A percentile compares a stretch with the other conserved stretches of the same genome.
phyloP scores from a whole-genome alignment of 768 basidiomycete species.

The Chiua virens region DNA sequence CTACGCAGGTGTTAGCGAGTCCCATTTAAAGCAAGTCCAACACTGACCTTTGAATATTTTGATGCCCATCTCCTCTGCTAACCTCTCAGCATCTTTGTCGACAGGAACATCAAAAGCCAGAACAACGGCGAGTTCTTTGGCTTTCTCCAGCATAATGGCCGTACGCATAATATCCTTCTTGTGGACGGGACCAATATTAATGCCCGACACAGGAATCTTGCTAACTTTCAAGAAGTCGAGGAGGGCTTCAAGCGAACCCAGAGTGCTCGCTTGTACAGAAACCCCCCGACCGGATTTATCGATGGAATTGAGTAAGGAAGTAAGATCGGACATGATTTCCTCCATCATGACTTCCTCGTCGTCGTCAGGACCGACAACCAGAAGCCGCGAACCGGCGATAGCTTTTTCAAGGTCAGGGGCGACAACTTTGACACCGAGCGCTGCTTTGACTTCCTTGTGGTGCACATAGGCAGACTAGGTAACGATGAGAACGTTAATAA shows the following conservation, averaged over 20 bases:
- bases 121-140: slow-evolving; percentile 92
- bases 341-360: slow-evolving; percentile 94
- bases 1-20: slow-evolving; percentile 40
- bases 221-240: slow-evolving; percentile 92
- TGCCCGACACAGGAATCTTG: slow-evolving; percentile 97
- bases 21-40: not conserved
- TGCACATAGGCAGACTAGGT: slow-evolving; percentile 91
- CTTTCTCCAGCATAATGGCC: slow-evolving; percentile 92
- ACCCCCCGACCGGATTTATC: slow-evolving; percentile 97
- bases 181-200: slow-evolving; percentile 97
- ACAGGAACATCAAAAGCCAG: slow-evolving; percentile 95
- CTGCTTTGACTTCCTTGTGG: slow-evolving; percentile 96
- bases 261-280: slow-evolving; percentile 95
- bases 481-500: slow-evolving; percentile 3
- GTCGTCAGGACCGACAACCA: slow-evolving; percentile 92
- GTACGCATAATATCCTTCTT: slow-evolving; percentile 93
- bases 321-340: slow-evolving; percentile 95
- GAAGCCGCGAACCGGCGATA: slow-evolving; percentile 92
- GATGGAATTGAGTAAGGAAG: slow-evolving; percentile 82
- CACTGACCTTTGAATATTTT: slow-evolving; percentile 84
- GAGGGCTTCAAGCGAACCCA: slow-evolving; percentile 95
- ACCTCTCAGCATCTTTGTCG: slow-evolving; percentile 88
- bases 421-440: slow-evolving; percentile 92
- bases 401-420: slow-evolving; percentile 97
- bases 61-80: slow-evolving; percentile 95